Percentiles rank a stretch among this genome's conserved stretches.
phyloP scores from a whole-genome alignment of 2,329 filamentous ascomycete species.

The Pezicula carpinea region DNA sequence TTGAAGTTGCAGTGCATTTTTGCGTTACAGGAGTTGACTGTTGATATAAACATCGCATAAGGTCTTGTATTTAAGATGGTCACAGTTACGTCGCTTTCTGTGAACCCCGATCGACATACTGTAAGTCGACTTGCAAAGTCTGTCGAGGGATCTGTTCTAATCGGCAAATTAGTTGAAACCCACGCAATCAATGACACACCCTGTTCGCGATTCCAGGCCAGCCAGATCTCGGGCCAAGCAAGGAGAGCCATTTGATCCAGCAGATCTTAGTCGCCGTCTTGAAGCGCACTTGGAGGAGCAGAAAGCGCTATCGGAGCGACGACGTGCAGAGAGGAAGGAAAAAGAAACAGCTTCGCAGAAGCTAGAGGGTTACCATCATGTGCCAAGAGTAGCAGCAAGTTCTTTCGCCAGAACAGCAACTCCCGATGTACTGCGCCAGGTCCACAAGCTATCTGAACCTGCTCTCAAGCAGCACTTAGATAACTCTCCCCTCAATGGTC shows the following conservation, averaged over 20 bases:
- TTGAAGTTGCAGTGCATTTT: too few species aligned
- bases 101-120: neutral
- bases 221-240: constrained; percentile 21
- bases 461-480: constrained; percentile 38
- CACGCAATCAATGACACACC: constrained; percentile 22
- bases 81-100: neutral
- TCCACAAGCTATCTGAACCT: constrained; percentile 40
- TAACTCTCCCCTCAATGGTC: constrained; percentile 23
- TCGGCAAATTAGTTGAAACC: constrained; percentile 17
- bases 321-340: constrained; percentile 14
- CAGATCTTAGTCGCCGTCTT: constrained; percentile 50
- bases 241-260: constrained; percentile 43
- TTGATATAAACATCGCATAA: neutral
- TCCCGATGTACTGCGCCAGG: constrained; percentile 34
- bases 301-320: constrained; percentile 32
- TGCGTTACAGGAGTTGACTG: too few species aligned
- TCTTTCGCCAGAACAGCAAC: constrained; percentile 53
- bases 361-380: constrained; percentile 38
- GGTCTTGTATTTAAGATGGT: neutral
- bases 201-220: constrained; percentile 12
- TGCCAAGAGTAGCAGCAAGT: constrained; percentile 48
- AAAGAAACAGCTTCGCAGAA: constrained; percentile 11
- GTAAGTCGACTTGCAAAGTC: neutral
- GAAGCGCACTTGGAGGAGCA: constrained; percentile 46
- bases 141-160: neutral